Evolutionary conservation across 2,329 filamentous ascomycete genomes (phyloP).

Genomic region (Nannizziopsis barbatae): DNA sequence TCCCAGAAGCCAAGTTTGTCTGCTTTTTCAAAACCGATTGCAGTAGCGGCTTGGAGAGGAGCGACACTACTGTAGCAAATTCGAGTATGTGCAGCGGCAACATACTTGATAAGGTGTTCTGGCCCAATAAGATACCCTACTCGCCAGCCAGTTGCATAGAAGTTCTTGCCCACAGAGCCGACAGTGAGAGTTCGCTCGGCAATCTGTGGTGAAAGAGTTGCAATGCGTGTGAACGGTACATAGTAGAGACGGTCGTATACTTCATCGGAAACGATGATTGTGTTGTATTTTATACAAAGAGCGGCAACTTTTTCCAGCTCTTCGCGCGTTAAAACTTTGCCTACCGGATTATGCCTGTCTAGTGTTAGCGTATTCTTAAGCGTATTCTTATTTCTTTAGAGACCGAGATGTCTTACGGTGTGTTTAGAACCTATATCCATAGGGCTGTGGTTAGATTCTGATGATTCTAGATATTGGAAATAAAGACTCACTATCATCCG

Average conservation of each 20-base stretch:
- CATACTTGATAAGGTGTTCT: constrained; percentile 77
- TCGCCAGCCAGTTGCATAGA: constrained; percentile 95
- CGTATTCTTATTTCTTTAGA: neutral
- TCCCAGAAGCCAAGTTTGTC: constrained; percentile 82
- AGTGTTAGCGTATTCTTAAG: neutral
- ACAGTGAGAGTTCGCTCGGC: constrained; percentile 83
- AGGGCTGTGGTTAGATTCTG: neutral
- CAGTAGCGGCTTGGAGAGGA: constrained; percentile 85
- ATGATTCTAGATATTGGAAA: constrained; percentile 3
- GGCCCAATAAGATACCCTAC: constrained; percentile 92
- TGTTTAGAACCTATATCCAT: constrained; percentile 36
- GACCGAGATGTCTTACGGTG: constrained; percentile 32
- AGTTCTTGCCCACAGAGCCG: constrained; percentile 93
- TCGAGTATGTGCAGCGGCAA: constrained; percentile 81
- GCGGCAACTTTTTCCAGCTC: constrained; percentile 79
- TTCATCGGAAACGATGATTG: constrained; percentile 85
- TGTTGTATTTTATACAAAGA: constrained; percentile 81
- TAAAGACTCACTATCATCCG: constrained; percentile 77
- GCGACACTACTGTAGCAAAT: constrained; percentile 95
- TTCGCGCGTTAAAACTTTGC: constrained; percentile 79
- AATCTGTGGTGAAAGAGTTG: constrained; percentile 80
- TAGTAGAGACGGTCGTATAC: constrained; percentile 95
- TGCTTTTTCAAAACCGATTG: constrained; percentile 86
- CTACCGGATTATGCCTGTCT: constrained; percentile 72
- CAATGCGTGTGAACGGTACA: constrained; percentile 84